Percentiles rank a stretch among this genome's conserved stretches.
phyloP scores from a whole-genome alignment of 805 yeast species.

The Saturnispora quitensis region DNA sequence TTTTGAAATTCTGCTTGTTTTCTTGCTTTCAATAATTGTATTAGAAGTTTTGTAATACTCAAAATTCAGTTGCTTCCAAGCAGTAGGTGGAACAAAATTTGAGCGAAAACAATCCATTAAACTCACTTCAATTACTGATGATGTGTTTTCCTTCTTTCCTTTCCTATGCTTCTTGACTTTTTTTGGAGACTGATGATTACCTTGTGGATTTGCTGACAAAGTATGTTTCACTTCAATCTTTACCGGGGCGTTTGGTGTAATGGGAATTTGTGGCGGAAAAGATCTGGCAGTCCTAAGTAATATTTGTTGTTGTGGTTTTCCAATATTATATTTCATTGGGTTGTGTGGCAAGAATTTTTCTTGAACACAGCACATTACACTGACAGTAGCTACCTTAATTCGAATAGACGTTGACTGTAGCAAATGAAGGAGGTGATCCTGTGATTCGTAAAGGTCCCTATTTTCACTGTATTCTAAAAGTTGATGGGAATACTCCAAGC shows the following conservation, averaged over 20 bases:
- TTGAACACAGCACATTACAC: constrained; percentile 42
- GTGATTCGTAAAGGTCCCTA: constrained; percentile 57
- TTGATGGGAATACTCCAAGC: constrained; percentile 52
- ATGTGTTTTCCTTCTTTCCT: constrained; percentile 5
- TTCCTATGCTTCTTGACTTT: constrained; percentile 10
- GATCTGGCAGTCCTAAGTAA: constrained; percentile 41
- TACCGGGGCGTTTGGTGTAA: constrained; percentile 17
- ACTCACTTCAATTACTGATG: constrained; percentile 15
- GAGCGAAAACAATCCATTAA: constrained; percentile 25
- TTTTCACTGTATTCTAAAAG: constrained; percentile 63
- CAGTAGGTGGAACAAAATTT: constrained; percentile 35
- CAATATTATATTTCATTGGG: constrained; percentile 34
- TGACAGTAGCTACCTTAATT: constrained; percentile 52
- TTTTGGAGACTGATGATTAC: constrained; percentile 4
- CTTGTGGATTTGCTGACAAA: constrained; percentile 16
- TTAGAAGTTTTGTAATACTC: constrained; percentile 36
- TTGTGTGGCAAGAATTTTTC: constrained; percentile 48
- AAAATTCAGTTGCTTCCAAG: constrained; percentile 49
- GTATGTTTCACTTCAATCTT: constrained; percentile 19
- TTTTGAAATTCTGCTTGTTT: background rate
- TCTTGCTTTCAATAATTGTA: constrained; percentile 7
- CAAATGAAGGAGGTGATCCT: constrained; percentile 49
- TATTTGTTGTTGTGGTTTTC: constrained; percentile 35
- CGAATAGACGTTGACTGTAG: constrained; percentile 51
- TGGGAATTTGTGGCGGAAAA: constrained; percentile 31